A percentile compares a stretch with the other conserved stretches of the same genome.
phyloP scores from a whole-genome alignment of 2,329 filamentous ascomycete species.

The Neopestalotiopsis sp. region DNA sequence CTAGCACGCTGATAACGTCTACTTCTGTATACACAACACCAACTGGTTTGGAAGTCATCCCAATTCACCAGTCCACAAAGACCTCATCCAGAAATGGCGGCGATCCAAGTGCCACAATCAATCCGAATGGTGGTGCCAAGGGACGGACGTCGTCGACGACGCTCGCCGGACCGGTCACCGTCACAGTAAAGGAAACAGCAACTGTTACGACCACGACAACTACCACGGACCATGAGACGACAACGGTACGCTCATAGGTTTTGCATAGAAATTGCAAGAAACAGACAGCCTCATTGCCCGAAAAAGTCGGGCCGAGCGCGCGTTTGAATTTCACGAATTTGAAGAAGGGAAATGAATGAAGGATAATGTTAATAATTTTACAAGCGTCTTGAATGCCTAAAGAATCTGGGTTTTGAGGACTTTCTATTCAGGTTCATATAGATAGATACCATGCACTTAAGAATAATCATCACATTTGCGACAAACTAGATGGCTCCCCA shows the following conservation, averaged over 20 bases:
- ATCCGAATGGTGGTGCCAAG: slow-evolving; percentile 16
- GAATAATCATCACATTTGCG: too few relatives aligned
- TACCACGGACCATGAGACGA: slow-evolving; percentile 24
- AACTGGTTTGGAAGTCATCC: slow-evolving; percentile 17
- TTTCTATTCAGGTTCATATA: not conserved
- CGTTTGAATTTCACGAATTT: not conserved
- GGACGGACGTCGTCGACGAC: slow-evolving; percentile 7
- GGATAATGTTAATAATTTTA: not conserved
- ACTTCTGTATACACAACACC: slow-evolving; percentile 6
- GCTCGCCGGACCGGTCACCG: slow-evolving; percentile 18
- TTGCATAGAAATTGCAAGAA: not conserved
- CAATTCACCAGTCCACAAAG: not conserved
- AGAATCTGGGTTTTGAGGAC: not conserved
- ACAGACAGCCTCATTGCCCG: not conserved
- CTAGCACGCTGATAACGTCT: slow-evolving; percentile 19
- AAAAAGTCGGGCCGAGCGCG: not conserved
- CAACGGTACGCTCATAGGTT: slow-evolving; percentile 21
- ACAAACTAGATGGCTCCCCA: too few relatives aligned
- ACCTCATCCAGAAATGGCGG: not conserved
- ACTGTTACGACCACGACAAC: slow-evolving; percentile 27
- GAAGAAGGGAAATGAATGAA: not conserved
- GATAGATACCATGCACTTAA: too few relatives aligned
- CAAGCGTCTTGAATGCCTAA: too few relatives aligned
- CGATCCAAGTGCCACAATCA: not conserved
- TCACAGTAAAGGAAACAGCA: slow-evolving; percentile 32